Conservation (phyloP, 1,139 yeast genomes). For the Trichomonascaceae sp. region DNA sequence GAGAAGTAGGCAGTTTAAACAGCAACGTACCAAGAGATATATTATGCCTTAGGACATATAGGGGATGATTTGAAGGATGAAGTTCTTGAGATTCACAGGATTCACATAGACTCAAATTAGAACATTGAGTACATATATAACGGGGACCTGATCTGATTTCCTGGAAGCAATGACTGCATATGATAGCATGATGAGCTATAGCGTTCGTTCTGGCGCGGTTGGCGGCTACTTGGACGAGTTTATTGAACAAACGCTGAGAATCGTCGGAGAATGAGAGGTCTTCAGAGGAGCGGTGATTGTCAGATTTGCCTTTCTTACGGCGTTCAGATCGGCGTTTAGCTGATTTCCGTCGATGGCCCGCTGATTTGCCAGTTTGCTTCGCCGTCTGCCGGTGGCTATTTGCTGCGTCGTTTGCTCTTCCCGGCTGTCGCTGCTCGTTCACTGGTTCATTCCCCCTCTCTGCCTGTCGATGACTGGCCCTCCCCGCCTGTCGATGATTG, state of each 20-base stretch:
- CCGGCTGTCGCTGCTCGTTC: too few relatives aligned
- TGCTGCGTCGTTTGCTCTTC: too few relatives aligned
- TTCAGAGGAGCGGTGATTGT: too few relatives aligned
- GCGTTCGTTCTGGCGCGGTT: conserved; percentile 8
- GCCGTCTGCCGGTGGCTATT: too few relatives aligned
- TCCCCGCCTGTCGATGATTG: background rate
- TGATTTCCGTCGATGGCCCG: too few relatives aligned
- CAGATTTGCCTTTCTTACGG: too few relatives aligned
- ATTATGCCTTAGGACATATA: conserved; percentile 3
- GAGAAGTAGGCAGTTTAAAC: conserved; percentile 7
- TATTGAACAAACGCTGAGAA: conserved; percentile 8
- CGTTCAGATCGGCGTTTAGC: too few relatives aligned
- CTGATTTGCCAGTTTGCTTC: too few relatives aligned
- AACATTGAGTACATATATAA: conserved; percentile 20
- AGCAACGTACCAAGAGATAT: background rate
- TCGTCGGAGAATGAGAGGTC: background rate
- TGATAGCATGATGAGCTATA: conserved; percentile 7
- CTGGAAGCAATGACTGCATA: conserved; percentile 9
- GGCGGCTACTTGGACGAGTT: conserved; percentile 10
- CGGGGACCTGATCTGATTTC: conserved; percentile 13
- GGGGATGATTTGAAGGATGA: conserved; percentile 14
- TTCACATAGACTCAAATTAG: conserved; percentile 15
- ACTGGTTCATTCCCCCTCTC: too few relatives aligned
- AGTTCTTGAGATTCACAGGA: conserved; percentile 19
- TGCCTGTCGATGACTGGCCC: too few relatives aligned